Base-by-base conservation (phyloP, 1,284 basidiomycete genomes). In the Leccinum idahoense region DNA sequence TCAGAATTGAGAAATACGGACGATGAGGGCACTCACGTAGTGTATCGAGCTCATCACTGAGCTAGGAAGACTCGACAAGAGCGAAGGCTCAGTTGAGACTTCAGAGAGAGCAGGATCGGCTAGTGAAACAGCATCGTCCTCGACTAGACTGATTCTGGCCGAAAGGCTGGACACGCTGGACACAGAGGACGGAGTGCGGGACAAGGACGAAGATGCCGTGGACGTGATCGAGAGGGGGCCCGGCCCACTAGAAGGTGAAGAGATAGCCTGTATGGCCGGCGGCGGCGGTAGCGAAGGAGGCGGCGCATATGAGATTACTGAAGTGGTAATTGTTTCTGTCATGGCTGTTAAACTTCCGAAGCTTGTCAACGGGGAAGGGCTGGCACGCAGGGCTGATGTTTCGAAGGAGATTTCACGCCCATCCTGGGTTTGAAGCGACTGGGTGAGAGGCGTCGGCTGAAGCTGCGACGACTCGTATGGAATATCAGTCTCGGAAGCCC, bases 401-500 rank as follows among this genome's bases (percentile, higher is more conserved):
- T 90, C 89, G 64, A 85, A 87, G 0, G 87, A 89, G 0, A 70
- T 75, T 66, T 90, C 89, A 2, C 74, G 77, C 1, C 80, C 82
- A 58, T 89, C 87, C 1, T 80, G 82, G 35, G 88, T 69, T 1
- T 81, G 82, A 20, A 84, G 67, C 0, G 86, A 85, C 58, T 80
- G 79, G 4, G 86, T 74, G 14, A 88, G 87, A 23, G 87, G 88
- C 0, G 89, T 90, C 0, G 89, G 86, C 10, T 78, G 78, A 20
- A 92, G 76, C n/a, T 87, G 74, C 0, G 87, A 87, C 0, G 88
- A 89, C 41, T 90, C 88, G 66, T 87, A 92, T 0, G 89, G 88
- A 10, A 77, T 68, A 64, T 89, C 83, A 0, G 85, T 85, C 67
- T 86, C 85, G 5, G 80, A 75, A 7, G 80, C 82, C 86, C 86